These are phyloP conservation scores for Penicillium sp. DNA, from an alignment of 2,329 filamentous ascomycete species.

Conservation along the genomic window DNA sequence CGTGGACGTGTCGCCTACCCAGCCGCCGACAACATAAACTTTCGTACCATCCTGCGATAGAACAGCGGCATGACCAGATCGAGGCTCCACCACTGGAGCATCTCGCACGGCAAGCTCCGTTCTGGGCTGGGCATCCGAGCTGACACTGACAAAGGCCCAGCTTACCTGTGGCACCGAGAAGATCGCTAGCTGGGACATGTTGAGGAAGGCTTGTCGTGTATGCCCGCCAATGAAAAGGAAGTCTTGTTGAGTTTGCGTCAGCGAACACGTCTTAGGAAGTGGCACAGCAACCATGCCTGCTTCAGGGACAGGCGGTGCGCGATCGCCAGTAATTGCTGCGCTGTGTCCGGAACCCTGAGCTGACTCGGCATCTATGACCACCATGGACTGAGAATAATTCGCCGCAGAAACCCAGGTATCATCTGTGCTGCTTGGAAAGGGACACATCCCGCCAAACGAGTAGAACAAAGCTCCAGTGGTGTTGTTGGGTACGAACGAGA, in stretches of 20 bases:
- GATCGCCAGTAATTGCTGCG: constrained; percentile 49
- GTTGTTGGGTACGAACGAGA: constrained; percentile 67
- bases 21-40: constrained; percentile 83
- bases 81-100: constrained; percentile 65
- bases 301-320: constrained; percentile 72
- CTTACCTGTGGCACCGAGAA: constrained; percentile 83
- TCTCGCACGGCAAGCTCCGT: constrained; percentile 61
- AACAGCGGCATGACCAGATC: constrained; percentile 86
- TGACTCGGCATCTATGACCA: constrained; percentile 53
- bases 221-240: constrained; percentile 86
- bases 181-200: constrained; percentile 87
- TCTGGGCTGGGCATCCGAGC: constrained; percentile 47
- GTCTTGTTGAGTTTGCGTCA: constrained; percentile 67
- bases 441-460: constrained; percentile 90
- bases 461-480: constrained; percentile 59
- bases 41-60: constrained; percentile 74
- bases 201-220: constrained; percentile 80
- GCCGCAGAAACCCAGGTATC: constrained; percentile 67
- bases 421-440: constrained; percentile 47
- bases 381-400: constrained; percentile 79
- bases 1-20: constrained; percentile 79
- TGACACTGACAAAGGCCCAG: constrained; percentile 80
- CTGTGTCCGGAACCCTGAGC: constrained; percentile 43
- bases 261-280: constrained; percentile 68
- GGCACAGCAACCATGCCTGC: constrained; percentile 84